Evolutionary conservation across 768 basidiomycete species (phyloP).

Genomic region (Leccinum variicolor): DNA sequence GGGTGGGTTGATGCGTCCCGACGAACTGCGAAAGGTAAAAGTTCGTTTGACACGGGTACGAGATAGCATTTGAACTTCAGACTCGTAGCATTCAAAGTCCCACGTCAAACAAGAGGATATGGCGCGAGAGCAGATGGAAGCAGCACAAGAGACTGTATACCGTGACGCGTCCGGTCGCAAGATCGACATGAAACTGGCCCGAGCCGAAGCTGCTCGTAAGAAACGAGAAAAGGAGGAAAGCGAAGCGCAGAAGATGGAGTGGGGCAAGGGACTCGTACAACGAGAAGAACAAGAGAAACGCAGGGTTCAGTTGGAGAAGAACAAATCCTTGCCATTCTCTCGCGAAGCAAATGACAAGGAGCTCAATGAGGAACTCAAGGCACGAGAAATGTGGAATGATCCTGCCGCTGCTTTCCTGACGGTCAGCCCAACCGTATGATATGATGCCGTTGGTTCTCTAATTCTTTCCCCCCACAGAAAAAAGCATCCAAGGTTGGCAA

Average conservation of each 20-base stretch:
- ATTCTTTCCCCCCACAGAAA: slow-evolving; percentile 47
- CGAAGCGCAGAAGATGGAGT: slow-evolving; percentile 92
- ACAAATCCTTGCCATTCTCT: slow-evolving; percentile 64
- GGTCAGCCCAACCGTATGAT: slow-evolving; percentile 42
- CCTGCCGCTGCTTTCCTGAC: slow-evolving; percentile 95
- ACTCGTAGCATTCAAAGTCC: slow-evolving; percentile 37
- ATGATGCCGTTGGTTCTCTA: background rate
- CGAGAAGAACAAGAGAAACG: slow-evolving; percentile 71
- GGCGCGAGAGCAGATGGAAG: slow-evolving; percentile 45
- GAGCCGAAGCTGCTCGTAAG: slow-evolving; percentile 76
- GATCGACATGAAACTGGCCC: slow-evolving; percentile 83
- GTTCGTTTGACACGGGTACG: background rate
- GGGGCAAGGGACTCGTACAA: slow-evolving; percentile 96
- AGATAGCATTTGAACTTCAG: background rate
- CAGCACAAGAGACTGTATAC: slow-evolving; percentile 88
- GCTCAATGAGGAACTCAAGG: slow-evolving; percentile 80
- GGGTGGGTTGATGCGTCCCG: slow-evolving; percentile 78
- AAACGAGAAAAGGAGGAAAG: slow-evolving; percentile 83
- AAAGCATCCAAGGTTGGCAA: slow-evolving; percentile 70
- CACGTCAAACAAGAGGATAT: slow-evolving; percentile 36
- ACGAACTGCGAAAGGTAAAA: slow-evolving; percentile 63
- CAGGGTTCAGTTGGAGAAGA: slow-evolving; percentile 63
- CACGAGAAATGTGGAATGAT: slow-evolving; percentile 90
- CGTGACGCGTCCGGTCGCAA: slow-evolving; percentile 86
- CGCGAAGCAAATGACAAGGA: slow-evolving; percentile 79